Evolutionary conservation across 352 stramenopile genomes (phyloP), one percentile per base, ranked within the genome.

Genomic region (Chrysophaeum taylorii): DNA sequence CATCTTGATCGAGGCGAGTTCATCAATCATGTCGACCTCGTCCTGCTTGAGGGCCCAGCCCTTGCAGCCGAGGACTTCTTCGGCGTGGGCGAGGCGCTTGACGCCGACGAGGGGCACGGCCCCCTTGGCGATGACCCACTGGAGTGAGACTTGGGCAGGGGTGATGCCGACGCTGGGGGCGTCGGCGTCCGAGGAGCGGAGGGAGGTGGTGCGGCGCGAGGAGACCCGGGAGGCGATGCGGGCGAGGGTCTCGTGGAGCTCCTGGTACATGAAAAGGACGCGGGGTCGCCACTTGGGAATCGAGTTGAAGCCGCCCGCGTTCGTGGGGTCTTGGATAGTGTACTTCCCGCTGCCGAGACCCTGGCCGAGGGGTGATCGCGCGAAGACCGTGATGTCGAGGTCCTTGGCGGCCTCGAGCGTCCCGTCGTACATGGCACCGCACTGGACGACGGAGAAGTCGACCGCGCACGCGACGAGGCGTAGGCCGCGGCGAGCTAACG

Each of bases 51-150:
- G 72, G 37, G 76, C 74, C 82, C 82, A 89, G 39, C 81, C 82
- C 18, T 85, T n/a, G 72, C 75, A 85, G 25, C 81, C 81, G 21
- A 85, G 35, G 27, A 88, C 42, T 69, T 85, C 81, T 35, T 84
- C 73, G 4, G 83, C 83, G 37, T 83, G 68, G 70, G 72, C 79
- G 0, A 72, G 35, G 45, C 76, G 82, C 23, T 79, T 86, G 1
- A 87, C 75, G 64, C 81, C 78, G 36, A 77, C 23, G 27, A 89
- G 41, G 38, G 83, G 83, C 15, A 89, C 82, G 23, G 67, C 79
- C 37, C 83, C 83, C 71, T 87, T 87, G 2, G 81, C 82, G 68
- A 81, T 76, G 1, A 89, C 72, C 70, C 86, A 89, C 54, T 87
- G 84, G 5, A 87, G 76, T 27, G 82, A 79, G 57, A 89, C 76